A percentile compares a stretch with the other conserved stretches of the same genome.
phyloP scores from a whole-genome alignment of 768 basidiomycete genomes.

The Leccinum subgranulosum region DNA sequence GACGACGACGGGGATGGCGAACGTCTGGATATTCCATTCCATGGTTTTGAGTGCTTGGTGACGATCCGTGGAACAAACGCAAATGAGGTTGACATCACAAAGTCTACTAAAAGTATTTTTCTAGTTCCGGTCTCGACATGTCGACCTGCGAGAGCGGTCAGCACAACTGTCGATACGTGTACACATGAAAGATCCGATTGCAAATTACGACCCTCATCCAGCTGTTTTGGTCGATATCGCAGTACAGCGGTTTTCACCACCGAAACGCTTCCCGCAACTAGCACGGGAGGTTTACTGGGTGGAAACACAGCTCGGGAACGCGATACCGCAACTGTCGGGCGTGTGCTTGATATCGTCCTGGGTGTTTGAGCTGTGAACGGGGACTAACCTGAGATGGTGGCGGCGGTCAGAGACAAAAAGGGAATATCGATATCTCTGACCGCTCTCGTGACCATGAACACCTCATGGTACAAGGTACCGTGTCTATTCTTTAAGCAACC shows the following conservation, averaged over 20 bases:
- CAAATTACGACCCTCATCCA: slow-evolving; percentile 29
- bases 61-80: slow-evolving; percentile 49
- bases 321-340: slow-evolving; percentile 15
- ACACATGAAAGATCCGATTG: slow-evolving; percentile 20
- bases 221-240: slow-evolving; percentile 1
- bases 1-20: slow-evolving; percentile 1
- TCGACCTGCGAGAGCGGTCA: background rate
- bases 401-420: background rate
- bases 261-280: slow-evolving; percentile 14
- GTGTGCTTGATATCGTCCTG: slow-evolving; percentile 25
- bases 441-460: slow-evolving; percentile 3
- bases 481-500: background rate
- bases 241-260: slow-evolving; percentile 17
- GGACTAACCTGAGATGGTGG: background rate
- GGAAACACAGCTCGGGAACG: background rate
- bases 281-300: background rate
- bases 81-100: slow-evolving; percentile 30
- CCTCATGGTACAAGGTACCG: background rate
- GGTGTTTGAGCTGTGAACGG: background rate
- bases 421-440: background rate
- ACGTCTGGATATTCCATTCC: slow-evolving; percentile 14
- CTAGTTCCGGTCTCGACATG: background rate
- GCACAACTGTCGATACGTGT: background rate
- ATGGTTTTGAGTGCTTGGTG: slow-evolving; percentile 32
- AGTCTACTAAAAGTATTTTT: background rate